Base-by-base conservation (phyloP, 345 rosid genomes). In the Ailanthus altissimus region DNA sequence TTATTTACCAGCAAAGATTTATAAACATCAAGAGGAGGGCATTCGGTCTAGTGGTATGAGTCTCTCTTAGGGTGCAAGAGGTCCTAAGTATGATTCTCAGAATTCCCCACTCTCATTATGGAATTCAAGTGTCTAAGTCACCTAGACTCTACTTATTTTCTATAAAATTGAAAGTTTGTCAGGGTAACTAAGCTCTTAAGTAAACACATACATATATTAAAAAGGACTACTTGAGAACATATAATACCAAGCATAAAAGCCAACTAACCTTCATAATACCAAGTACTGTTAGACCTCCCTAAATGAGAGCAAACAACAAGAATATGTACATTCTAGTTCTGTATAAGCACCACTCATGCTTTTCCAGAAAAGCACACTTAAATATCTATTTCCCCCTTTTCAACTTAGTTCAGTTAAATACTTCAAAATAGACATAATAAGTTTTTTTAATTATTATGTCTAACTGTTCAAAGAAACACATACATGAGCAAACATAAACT, bases 1-100 rank as follows among this genome's bases (percentile, higher is more conserved):
- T 60, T 36, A 38, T 1, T 14, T 20, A 63, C 36, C 0, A 21
- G 8, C 16, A 50, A 32, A 38, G 5, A 60, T 26, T n/a, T 25
- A 74, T 56, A 40, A 51, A 42, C 26, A 38, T 5, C 64, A 65
- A 51, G 14, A 42, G 15, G 10, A n/a, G n/a, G n/a, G 90, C 89
- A 89, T 86, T 88, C 88, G 89, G 92, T 88, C 88, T 86, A 28
- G 69, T 38, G 68, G 49, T 64, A 64, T 20, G 26, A 64, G 26
- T 26, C 65, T 26, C 20, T 11, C 65, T 26, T 60, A 8, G 90
- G 94, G 93, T 91, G n/a, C n/a, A n/a, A n/a, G 89, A 88, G 88
- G 86, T 87, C 93, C 88, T 77, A 8, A 56, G 38, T 32, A 32
- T 3, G 38, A 32, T 32, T 32, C 38, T 32, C 38, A 3, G 38